phyloP scores from a whole-genome alignment of 768 basidiomycete genomes.

The Suillus bovinus region DNA sequence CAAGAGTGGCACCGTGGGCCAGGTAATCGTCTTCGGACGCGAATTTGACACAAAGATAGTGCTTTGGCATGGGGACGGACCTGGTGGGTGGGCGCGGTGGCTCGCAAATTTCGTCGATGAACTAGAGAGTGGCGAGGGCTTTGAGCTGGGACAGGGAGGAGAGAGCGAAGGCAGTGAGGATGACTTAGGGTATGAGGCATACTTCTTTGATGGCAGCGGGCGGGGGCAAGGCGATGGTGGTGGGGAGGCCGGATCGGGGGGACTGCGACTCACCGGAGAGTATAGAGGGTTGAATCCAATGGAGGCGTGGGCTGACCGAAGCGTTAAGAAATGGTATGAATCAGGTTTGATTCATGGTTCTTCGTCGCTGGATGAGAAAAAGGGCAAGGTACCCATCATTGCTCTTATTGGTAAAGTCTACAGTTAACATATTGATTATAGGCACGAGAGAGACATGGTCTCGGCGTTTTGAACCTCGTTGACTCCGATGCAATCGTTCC shows the following conservation, averaged over 20 bases:
- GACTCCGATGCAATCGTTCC: constrained; percentile 58
- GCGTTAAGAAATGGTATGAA: constrained; percentile 84
- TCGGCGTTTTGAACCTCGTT: constrained; percentile 42
- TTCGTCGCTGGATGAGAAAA: constrained; percentile 42
- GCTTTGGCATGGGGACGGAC: constrained; percentile 88
- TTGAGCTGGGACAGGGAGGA: constrained; percentile 64
- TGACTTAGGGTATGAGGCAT: constrained; percentile 81
- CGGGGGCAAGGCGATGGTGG: constrained; percentile 79
- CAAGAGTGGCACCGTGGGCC: constrained; percentile 73
- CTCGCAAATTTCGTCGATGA: constrained; percentile 89
- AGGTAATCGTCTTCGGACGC: constrained; percentile 98
- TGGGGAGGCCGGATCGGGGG: constrained; percentile 69
- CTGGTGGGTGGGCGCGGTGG: constrained; percentile 94
- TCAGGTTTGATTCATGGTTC: constrained; percentile 65
- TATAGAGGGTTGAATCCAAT: constrained; percentile 92
- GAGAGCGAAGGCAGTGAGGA: constrained; percentile 82
- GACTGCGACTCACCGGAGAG: constrained; percentile 76
- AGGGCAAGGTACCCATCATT: constrained; percentile 47
- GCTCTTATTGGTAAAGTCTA: constrained; percentile 4
- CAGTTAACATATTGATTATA: constrained; percentile 28
- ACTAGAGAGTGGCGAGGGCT: constrained; percentile 86
- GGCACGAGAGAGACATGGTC: constrained; percentile 45
- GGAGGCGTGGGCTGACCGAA: constrained; percentile 92
- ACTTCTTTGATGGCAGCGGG: constrained; percentile 81
- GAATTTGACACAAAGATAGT: constrained; percentile 99